phyloP scores from a whole-genome alignment of 352 stramenopile species.

The Globisporangium polare region DNA sequence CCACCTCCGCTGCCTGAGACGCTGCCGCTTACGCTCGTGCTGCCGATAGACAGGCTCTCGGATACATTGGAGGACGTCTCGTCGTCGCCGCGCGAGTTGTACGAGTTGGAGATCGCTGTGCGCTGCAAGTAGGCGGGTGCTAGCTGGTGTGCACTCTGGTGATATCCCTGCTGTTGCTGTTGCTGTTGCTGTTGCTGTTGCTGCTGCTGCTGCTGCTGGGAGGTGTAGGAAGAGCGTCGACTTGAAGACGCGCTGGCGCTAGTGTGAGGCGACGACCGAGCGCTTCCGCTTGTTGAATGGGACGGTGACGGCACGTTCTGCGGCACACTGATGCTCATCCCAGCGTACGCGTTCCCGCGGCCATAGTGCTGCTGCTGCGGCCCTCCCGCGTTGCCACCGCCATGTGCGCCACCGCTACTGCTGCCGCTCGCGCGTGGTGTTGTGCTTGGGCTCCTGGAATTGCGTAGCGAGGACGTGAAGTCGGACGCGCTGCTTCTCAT shows the following conservation, averaged over 20 bases:
- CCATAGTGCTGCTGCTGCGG: constrained; percentile 2
- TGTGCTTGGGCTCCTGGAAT: constrained; percentile 20
- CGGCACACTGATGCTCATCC: constrained; percentile 51
- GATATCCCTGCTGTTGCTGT: background rate
- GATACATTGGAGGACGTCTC: constrained; percentile 61
- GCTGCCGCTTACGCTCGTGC: constrained; percentile 9
- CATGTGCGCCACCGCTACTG: background rate
- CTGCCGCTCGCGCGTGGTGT: constrained; percentile 14
- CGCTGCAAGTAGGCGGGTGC: constrained; percentile 44
- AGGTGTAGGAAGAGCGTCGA: constrained; percentile 24
- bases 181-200: constrained; percentile 13
- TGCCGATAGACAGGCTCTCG: constrained; percentile 37
- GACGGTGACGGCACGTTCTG: constrained; percentile 27
- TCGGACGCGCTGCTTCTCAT: constrained; percentile 21
- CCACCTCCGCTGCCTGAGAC: background rate
- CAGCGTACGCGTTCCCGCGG: constrained; percentile 10
- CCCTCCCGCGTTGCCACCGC: background rate
- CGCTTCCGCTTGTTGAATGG: constrained; percentile 23
- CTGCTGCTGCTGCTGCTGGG: constrained; percentile 21
- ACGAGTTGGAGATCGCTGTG: constrained; percentile 60
- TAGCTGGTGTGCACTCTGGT: constrained; percentile 14
- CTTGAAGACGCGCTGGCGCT: constrained; percentile 16
- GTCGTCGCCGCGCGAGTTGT: constrained; percentile 49
- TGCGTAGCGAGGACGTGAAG: constrained; percentile 33
- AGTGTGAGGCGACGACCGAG: constrained; percentile 32